phyloP scores from a whole-genome alignment of 441 rosid genomes.

The Theobroma grandiflorum region DNA sequence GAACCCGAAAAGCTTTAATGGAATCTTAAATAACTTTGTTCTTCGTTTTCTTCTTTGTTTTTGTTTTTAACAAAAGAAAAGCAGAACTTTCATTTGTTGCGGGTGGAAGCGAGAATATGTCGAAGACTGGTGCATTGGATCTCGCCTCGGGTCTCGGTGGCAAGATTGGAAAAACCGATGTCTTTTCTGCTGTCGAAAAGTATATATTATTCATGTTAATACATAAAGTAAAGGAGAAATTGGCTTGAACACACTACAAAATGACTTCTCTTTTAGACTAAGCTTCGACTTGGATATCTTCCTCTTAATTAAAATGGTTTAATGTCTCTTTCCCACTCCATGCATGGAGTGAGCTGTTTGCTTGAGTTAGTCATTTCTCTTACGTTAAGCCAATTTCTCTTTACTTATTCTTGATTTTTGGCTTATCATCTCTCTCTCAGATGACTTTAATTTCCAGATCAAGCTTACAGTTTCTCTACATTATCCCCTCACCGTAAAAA shows the following conservation, averaged over 20 bases:
- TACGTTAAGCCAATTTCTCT: not conserved
- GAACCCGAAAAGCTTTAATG: not conserved
- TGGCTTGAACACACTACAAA: not conserved
- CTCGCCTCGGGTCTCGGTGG: conserved; percentile 91
- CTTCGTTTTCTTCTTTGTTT: not conserved
- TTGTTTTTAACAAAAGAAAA: not conserved
- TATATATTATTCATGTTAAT: too few relatives aligned
- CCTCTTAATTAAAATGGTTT: not conserved
- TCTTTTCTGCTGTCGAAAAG: conserved; percentile 58
- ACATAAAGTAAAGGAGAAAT: too few relatives aligned
- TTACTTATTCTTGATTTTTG: not conserved
- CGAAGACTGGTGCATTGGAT: conserved; percentile 78
- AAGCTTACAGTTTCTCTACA: not conserved
- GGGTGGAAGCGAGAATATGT: conserved; percentile 39
- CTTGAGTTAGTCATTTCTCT: not conserved
- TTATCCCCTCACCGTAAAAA: too few relatives aligned
- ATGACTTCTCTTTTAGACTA: not conserved
- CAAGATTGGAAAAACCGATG: conserved; percentile 73
- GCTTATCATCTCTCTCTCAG: not conserved
- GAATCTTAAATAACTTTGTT: not conserved
- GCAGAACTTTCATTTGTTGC: conserved; percentile 27
- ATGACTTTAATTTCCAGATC: not conserved
- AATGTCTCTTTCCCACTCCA: not conserved
- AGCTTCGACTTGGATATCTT: not conserved
- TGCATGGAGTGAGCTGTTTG: not conserved